Conservation (phyloP, 495 filamentous ascomycete genomes). For the Xylaria castorea region DNA sequence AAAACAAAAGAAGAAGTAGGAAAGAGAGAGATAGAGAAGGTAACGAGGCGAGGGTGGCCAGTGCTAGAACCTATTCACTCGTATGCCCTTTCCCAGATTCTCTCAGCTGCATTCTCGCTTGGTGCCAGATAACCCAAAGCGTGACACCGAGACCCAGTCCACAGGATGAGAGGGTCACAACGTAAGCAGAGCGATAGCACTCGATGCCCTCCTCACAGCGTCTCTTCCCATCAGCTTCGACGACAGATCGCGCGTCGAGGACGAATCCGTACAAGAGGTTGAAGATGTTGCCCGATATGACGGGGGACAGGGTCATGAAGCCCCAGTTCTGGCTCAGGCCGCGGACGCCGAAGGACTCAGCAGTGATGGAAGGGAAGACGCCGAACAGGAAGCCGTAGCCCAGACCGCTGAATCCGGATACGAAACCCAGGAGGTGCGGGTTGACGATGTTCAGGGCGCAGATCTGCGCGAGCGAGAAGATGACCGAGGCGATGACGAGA, state of each 20-base stretch:
- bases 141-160: slow-evolving; percentile 71
- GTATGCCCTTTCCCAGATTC: slow-evolving; percentile 44
- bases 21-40: neutral
- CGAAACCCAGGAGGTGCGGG: slow-evolving; percentile 75
- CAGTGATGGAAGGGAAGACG: slow-evolving; percentile 89
- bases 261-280: slow-evolving; percentile 86
- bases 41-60: neutral
- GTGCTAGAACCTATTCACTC: slow-evolving; percentile 12
- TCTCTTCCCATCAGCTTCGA: slow-evolving; percentile 70
- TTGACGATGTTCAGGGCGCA: slow-evolving; percentile 79
- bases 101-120: slow-evolving; percentile 46
- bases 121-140: slow-evolving; percentile 78
- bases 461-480: slow-evolving; percentile 84
- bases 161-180: slow-evolving; percentile 79
- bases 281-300: slow-evolving; percentile 87
- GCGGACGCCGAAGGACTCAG: slow-evolving; percentile 87
- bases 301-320: slow-evolving; percentile 86
- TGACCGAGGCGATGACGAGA: slow-evolving; percentile 72
- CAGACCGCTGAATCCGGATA: slow-evolving; percentile 84
- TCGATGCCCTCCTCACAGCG: slow-evolving; percentile 79
- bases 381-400: slow-evolving; percentile 96
- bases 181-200: slow-evolving; percentile 85
- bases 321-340: slow-evolving; percentile 96
- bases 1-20: neutral
- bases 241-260: slow-evolving; percentile 78